Conservation (phyloP, 345 rosid genomes). For the Bruguiera sexangula region DNA sequence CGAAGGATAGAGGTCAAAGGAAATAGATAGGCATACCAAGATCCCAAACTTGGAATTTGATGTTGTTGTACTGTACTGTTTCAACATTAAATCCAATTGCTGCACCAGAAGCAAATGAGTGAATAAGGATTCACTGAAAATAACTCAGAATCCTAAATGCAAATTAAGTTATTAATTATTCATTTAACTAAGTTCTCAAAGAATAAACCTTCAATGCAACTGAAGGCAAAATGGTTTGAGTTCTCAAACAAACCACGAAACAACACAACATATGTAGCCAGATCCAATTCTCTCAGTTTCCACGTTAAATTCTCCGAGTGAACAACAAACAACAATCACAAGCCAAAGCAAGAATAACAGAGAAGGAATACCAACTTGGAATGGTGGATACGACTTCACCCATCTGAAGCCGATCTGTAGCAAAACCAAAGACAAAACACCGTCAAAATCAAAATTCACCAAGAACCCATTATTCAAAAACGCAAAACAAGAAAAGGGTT, state of each 20-base stretch:
- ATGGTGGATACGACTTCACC: slow-evolving; percentile 98
- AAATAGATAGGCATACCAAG: slow-evolving; percentile 18
- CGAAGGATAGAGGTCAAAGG: neutral
- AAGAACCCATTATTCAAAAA: slow-evolving; percentile 17
- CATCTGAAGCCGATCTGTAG: slow-evolving; percentile 94
- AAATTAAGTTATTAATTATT: neutral
- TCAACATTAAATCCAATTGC: slow-evolving; percentile 99
- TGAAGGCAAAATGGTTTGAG: neutral
- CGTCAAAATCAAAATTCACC: slow-evolving; percentile 10
- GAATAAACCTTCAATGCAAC: neutral
- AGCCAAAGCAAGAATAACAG: neutral
- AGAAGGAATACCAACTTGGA: slow-evolving; percentile 59
- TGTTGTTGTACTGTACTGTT: slow-evolving; percentile 89
- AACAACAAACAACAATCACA: neutral
- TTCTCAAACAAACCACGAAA: neutral
- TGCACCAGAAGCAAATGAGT: slow-evolving; percentile 26
- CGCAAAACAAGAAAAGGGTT: slow-evolving; percentile 2
- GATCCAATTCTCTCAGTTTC: neutral
- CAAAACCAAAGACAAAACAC: slow-evolving; percentile 8
- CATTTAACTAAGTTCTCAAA: neutral
- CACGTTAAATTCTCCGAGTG: neutral
- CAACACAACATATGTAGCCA: neutral
- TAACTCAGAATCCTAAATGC: neutral
- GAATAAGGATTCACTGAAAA: neutral
- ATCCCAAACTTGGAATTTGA: slow-evolving; percentile 82